Percentiles rank a stretch among this genome's conserved stretches.
Conservation (phyloP, 176 grass and related monocot species). For the Guadua angustifolia region DNA sequence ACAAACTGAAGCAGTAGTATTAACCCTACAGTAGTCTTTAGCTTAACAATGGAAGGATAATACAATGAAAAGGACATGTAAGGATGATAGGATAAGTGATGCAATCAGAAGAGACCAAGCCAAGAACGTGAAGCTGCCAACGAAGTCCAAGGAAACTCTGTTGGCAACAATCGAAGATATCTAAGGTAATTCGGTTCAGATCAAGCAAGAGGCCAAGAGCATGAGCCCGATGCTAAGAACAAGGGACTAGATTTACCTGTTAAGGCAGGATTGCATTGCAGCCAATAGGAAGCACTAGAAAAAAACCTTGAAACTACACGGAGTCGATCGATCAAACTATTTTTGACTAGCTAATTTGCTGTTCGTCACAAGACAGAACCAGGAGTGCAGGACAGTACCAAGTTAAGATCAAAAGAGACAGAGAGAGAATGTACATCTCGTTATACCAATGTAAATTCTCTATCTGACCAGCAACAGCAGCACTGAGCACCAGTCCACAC, state of each 20-base stretch:
- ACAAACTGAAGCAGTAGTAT: neutral
- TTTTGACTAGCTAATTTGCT: neutral
- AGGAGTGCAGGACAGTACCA: neutral
- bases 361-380: too few relatives aligned
- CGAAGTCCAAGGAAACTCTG: neutral
- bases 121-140: slow-evolving; percentile 19
- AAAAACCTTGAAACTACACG: neutral
- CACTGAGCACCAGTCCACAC: neutral
- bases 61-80: neutral
- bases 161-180: neutral
- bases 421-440: neutral
- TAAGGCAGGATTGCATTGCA: neutral
- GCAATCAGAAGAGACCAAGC: neutral
- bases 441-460: neutral
- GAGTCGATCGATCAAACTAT: neutral
- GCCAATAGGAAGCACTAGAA: neutral
- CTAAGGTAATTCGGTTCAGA: neutral
- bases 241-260: neutral
- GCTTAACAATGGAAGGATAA: neutral
- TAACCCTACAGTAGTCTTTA: neutral
- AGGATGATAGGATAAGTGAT: neutral
- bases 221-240: neutral
- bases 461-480: neutral
- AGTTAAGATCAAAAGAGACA: neutral
- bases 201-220: slow-evolving; percentile 5